These are phyloP conservation scores for Epichloe amarillans DNA, from an alignment of 2,329 filamentous ascomycete genomes.

Conservation along the genomic window DNA sequence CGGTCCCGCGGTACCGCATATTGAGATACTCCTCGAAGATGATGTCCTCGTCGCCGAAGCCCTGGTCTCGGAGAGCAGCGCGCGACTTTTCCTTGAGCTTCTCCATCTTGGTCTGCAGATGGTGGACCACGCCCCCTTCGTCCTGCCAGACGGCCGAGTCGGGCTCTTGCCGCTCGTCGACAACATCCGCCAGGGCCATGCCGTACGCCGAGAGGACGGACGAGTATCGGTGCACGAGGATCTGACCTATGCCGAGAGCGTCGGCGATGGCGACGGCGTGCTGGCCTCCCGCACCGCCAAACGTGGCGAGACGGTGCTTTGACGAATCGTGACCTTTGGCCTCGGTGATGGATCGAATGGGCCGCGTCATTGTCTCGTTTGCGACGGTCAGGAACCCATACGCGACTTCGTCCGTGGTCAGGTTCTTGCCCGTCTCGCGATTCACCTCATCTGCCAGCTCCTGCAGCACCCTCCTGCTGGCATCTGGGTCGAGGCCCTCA, in stretches of 20 bases:
- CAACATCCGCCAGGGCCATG: conserved; percentile 31
- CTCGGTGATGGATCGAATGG: conserved; percentile 23
- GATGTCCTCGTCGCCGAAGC: conserved; percentile 62
- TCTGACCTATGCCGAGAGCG: conserved; percentile 27
- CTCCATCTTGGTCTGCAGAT: conserved; percentile 60
- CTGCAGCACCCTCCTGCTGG: conserved; percentile 25
- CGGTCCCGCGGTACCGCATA: conserved; percentile 82
- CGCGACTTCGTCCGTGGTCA: conserved; percentile 22
- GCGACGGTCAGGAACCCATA: conserved; percentile 24
- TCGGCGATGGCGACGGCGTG: conserved; percentile 30
- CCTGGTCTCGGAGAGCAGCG: conserved; percentile 57
- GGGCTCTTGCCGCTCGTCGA: conserved; percentile 64
- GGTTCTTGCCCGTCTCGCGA: conserved; percentile 12
- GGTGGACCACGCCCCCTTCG: conserved; percentile 40
- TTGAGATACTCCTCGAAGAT: conserved; percentile 88
- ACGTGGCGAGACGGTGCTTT: conserved; percentile 22
- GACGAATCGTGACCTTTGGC: conserved; percentile 22
- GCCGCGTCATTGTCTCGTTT: conserved; percentile 22
- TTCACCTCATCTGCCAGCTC: conserved; percentile 31
- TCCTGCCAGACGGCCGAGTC: conserved; percentile 51
- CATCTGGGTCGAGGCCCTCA: conserved; percentile 24
- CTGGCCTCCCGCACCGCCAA: conserved; percentile 28
- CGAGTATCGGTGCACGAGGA: conserved; percentile 31
- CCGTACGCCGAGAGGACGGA: conserved; percentile 33
- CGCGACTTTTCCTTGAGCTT: conserved; percentile 67